These are phyloP conservation scores for Fraxinus greggii DNA, from an alignment of 305 asterid species.

Conservation along the genomic window DNA sequence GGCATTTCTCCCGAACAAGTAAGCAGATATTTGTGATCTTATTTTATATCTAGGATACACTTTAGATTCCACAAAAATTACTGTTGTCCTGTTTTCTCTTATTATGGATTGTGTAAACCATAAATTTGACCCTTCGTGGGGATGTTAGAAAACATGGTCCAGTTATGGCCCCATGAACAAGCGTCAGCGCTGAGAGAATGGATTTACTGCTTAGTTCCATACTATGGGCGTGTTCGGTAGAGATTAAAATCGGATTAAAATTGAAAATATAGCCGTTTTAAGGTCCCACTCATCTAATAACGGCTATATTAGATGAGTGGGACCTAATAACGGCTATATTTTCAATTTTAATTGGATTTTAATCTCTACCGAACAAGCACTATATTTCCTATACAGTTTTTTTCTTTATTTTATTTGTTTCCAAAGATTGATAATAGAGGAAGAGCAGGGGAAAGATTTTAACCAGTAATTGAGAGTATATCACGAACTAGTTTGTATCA, in stretches of 20 bases:
- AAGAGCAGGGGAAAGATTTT: neutral
- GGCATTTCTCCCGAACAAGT: constrained; percentile 87
- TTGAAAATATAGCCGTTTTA: no score
- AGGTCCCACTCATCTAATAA: no score
- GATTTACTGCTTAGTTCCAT: neutral
- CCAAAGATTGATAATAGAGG: neutral
- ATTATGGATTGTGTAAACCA: neutral
- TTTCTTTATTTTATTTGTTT: neutral
- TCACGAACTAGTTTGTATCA: neutral
- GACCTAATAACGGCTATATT: no score
- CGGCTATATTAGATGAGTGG: no score
- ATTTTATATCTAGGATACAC: neutral
- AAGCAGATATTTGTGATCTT: constrained; percentile 18
- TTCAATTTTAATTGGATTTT: no score
- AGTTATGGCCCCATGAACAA: neutral
- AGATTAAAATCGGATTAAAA: no score
- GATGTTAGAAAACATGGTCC: neutral
- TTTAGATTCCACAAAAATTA: constrained; percentile 1
- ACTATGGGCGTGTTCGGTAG: no score
- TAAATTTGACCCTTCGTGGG: neutral
- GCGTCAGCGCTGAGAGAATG: neutral
- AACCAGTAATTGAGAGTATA: neutral
- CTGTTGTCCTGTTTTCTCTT: neutral
- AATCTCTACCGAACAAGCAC: no score
- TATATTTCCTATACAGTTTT: neutral